Conservation (phyloP, 768 basidiomycete species). For the Russula brevipes region DNA sequence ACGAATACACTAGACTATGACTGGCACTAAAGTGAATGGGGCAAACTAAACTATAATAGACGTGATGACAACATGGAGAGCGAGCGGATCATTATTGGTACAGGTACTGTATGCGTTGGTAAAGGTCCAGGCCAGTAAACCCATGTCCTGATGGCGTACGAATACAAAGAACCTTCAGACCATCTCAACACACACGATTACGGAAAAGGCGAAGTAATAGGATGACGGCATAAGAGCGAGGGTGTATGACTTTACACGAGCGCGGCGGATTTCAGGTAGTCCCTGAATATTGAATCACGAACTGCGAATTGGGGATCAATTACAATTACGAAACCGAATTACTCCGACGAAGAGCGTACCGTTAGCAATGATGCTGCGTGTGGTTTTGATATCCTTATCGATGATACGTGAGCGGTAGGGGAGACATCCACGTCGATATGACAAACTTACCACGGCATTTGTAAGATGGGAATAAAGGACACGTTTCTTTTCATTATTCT, state of each 20-base stretch:
- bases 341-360: slow-evolving; percentile 38
- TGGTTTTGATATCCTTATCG: slow-evolving; percentile 71
- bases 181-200: slow-evolving; percentile 4
- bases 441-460: slow-evolving; percentile 57
- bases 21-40: slow-evolving; percentile 5
- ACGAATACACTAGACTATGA: slow-evolving; percentile 18
- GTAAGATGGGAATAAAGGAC: slow-evolving; percentile 81
- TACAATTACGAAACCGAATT: not conserved
- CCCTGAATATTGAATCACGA: slow-evolving; percentile 37
- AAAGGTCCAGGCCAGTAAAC: slow-evolving; percentile 9
- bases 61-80: slow-evolving; percentile 4
- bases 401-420: not conserved
- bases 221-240: not conserved
- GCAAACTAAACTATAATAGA: not conserved
- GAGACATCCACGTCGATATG: not conserved
- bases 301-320: slow-evolving; percentile 18
- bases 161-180: slow-evolving; percentile 10
- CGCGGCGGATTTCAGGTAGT: slow-evolving; percentile 35
- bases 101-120: slow-evolving; percentile 8
- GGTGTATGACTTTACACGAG: slow-evolving; percentile 28
- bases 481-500: slow-evolving; percentile 73
- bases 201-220: not conserved
- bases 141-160: slow-evolving; percentile 7
- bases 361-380: slow-evolving; percentile 77
- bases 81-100: slow-evolving; percentile 15